These are phyloP conservation scores for Fraxinus dipetala DNA, from an alignment of 305 asterid genomes.

Conservation along the genomic window DNA sequence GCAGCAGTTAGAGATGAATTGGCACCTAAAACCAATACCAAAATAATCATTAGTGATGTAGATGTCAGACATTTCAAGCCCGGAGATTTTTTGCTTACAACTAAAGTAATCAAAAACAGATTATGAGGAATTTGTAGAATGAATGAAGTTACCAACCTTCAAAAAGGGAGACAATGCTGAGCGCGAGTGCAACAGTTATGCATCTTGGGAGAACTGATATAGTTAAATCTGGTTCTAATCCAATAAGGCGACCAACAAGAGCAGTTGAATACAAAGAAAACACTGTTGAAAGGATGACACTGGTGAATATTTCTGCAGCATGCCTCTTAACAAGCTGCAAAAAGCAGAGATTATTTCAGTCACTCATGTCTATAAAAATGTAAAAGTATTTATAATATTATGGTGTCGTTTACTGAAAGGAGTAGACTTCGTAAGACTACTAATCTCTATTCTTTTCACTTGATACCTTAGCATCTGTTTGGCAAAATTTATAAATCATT, in stretches of 20 bases:
- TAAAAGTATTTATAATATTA: neutral
- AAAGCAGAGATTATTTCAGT: neutral
- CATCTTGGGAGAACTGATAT: conserved; percentile 90
- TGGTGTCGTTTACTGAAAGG: neutral
- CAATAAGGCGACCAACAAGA: conserved; percentile 69
- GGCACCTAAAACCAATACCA: conserved; percentile 54
- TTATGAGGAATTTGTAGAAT: conserved; percentile 3
- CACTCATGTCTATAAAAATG: neutral
- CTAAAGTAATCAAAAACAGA: neutral
- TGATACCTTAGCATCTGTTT: neutral
- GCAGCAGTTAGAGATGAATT: conserved; percentile 97
- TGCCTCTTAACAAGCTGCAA: conserved; percentile 92
- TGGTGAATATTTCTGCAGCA: conserved; percentile 93
- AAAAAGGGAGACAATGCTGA: conserved; percentile 89
- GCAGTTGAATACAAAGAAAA: conserved; percentile 93
- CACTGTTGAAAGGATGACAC: conserved; percentile 66
- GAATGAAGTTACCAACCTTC: conserved; percentile 51
- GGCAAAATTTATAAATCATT: neutral
- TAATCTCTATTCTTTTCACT: neutral
- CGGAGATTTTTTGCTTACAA: neutral
- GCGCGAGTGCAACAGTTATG: conserved; percentile 95
- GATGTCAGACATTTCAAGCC: neutral
- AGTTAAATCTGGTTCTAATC: conserved; percentile 69
- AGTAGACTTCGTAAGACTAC: neutral
- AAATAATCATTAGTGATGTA: neutral